Base-by-base conservation (phyloP, 805 yeast genomes). In the Ogataea dorogensis region DNA sequence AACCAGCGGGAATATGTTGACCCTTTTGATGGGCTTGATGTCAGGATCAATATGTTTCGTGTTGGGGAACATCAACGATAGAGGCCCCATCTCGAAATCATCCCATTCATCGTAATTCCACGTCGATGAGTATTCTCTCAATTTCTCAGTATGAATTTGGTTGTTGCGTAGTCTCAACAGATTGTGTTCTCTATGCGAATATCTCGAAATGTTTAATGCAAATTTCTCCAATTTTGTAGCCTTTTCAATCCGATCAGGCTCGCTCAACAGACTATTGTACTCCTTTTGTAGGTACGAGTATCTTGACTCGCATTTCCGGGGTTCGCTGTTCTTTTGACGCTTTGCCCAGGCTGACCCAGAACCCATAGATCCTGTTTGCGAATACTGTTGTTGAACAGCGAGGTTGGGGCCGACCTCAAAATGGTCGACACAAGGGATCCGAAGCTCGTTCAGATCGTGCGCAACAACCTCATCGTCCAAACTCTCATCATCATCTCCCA, bases 1-100 rank as follows among this genome's bases (percentile, higher is more conserved):
- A 24, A 91, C 97, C 47, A 91, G 63, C 7, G 95, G 96, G 64
- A 93, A 91, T 17, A 91, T 64, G 56, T 91, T 87, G 18, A 80
- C 63, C 36, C 63, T 61, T 37, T 70, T 68, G 44, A 67, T 71
- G 16, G 76, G 75, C 17, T 67, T 61, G 24, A 58, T 52, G 21
- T 47, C 48, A 7, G 49, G 41, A 31, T 58, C 63, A 17, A 58
- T 37, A 22, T 45, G 35, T 16, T 44, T 39, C 9, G 59, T 49
- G 12, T 39, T 44, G 6, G 51, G 52, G 11, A 45, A 29, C 43
- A 44, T 36, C 26, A 47, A 14, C 10, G 51, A 47, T n/a, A 47
- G 28, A 4, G 51, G 51, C 13, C 56, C 51, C 46, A 53, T 52
- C 20, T 58, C 63, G 32, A 61, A 50, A 28, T 56, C 56, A 29